Conservation (phyloP, 352 stramenopile species). For the Phytophthora sp. region DNA sequence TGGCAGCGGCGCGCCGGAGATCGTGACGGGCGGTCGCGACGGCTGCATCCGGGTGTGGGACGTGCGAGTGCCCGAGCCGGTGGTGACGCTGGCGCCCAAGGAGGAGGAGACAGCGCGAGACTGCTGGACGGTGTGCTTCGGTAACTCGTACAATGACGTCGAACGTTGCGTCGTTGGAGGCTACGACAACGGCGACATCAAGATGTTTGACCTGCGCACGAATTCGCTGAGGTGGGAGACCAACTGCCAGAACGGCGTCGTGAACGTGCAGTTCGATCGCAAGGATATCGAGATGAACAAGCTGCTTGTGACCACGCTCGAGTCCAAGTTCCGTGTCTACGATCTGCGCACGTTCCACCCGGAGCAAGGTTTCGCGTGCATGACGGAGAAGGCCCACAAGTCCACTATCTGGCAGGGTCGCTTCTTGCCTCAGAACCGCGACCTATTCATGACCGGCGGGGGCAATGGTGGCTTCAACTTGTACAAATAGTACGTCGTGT, state of each 20-base stretch:
- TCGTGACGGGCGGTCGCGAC: constrained; percentile 94
- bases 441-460: constrained; percentile 96
- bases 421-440: constrained; percentile 96
- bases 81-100: constrained; percentile 93
- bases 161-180: constrained; percentile 94
- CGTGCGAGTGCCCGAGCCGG: constrained; percentile 87
- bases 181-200: constrained; percentile 98
- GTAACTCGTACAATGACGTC: constrained; percentile 94
- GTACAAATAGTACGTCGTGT: constrained; percentile 95
- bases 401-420: constrained; percentile 95
- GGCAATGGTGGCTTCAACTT: constrained; percentile 97
- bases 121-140: constrained; percentile 97
- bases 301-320: constrained; percentile 93
- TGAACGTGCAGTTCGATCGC: constrained; percentile 95
- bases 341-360: constrained; percentile 94
- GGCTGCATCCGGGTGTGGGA: constrained; percentile 97
- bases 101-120: constrained; percentile 85
- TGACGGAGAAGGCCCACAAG: constrained; percentile 94
- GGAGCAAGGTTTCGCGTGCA: constrained; percentile 91
- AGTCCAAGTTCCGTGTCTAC: constrained; percentile 96
- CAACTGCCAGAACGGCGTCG: constrained; percentile 97
- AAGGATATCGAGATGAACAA: constrained; percentile 99
- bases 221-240: constrained; percentile 95
- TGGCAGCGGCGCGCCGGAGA: constrained; percentile 91
- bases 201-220: constrained; percentile 96